Base-by-base conservation (phyloP, 1,284 basidiomycete genomes). In the Jaminaea rosea region DNA sequence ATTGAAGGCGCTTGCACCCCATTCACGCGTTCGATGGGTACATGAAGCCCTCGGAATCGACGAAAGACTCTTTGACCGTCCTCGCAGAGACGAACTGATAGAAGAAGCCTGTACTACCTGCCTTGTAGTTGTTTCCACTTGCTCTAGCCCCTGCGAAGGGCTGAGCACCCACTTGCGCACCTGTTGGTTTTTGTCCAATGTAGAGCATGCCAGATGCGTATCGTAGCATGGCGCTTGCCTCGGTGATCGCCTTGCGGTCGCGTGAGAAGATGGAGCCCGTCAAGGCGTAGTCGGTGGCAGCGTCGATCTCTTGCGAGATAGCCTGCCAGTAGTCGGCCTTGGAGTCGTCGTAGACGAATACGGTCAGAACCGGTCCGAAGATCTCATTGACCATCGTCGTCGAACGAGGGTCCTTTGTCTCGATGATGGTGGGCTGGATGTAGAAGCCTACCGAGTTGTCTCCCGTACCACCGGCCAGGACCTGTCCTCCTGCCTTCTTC, bases 121-220 rank as follows among this genome's bases (percentile, higher is more conserved):
- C 88, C 79, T 97, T 98, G 78, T 98, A 94, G 79, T 97, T 97
- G 59, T 94, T 98, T 26, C 94, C 93, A 65, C 86, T 89, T 21
- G 82, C 88, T 44, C 93, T 83, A 5, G 84, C 88, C 52, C 93
- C 94, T 50, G 93, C 93, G 74, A 98, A 98, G 5, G 93, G 91
- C 76, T 98, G 93, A 75, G 96, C 91, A 24, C 73, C 73, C 6
- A 74, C 73, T 39, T 73, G 69, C 26, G 93, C 93, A 54, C 93
- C 93, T 0, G 93, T 96, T 77, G 88, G 93, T 64, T 77, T 77
- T 62, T 72, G 69, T 64, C 76, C 73, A 62, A 72, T 76, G 69
- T 74, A 69, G 60, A 70, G 65, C 71, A 73, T 73, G 47, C 71
- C 71, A 28, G 60, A 63, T 10, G 66, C 61, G 57, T 73, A 67